A percentile compares a stretch with the other conserved stretches of the same genome.
phyloP scores from a whole-genome alignment of 208 protist genomes.

The Leishmania guyanensis region DNA sequence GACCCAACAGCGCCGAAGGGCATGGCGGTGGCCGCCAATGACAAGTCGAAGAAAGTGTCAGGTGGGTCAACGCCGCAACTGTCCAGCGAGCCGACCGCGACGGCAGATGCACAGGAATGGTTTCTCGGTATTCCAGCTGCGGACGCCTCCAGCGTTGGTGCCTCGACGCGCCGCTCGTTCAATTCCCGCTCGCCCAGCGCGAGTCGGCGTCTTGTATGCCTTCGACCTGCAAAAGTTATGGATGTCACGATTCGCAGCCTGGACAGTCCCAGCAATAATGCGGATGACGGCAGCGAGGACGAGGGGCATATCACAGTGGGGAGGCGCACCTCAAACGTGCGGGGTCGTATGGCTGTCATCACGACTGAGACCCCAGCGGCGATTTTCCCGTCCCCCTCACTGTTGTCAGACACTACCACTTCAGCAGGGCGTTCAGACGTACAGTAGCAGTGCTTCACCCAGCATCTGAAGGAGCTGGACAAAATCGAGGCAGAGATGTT shows the following conservation, averaged over 20 bases:
- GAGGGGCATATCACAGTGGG: slow-evolving; percentile 1
- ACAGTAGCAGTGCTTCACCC: slow-evolving; percentile 22
- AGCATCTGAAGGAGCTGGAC: slow-evolving; percentile 28
- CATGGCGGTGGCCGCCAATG: background rate
- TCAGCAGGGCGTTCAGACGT: slow-evolving; percentile 5
- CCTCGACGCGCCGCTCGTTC: slow-evolving; percentile 25
- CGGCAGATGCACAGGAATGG: background rate
- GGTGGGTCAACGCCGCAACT: background rate
- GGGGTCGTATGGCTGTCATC: background rate
- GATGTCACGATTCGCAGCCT: slow-evolving; percentile 15
- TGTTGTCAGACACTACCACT: slow-evolving; percentile 13
- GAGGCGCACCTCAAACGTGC: background rate
- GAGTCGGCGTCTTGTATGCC: slow-evolving; percentile 28
- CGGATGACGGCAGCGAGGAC: slow-evolving; percentile 2
- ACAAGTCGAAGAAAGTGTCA: background rate
- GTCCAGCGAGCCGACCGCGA: background rate
- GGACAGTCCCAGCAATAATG: slow-evolving; percentile 10
- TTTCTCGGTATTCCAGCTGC: slow-evolving; percentile 21
- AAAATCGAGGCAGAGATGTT: slow-evolving; percentile 30
- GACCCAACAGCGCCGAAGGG: background rate
- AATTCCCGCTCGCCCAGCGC: slow-evolving; percentile 25
- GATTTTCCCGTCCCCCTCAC: slow-evolving; percentile 13
- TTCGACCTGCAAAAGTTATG: slow-evolving; percentile 2
- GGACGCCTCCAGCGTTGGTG: slow-evolving; percentile 11
- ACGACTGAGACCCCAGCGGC: slow-evolving; percentile 5